Conservation (phyloP, 2,329 filamentous ascomycete genomes). For the Fusarium cyanostomum region DNA sequence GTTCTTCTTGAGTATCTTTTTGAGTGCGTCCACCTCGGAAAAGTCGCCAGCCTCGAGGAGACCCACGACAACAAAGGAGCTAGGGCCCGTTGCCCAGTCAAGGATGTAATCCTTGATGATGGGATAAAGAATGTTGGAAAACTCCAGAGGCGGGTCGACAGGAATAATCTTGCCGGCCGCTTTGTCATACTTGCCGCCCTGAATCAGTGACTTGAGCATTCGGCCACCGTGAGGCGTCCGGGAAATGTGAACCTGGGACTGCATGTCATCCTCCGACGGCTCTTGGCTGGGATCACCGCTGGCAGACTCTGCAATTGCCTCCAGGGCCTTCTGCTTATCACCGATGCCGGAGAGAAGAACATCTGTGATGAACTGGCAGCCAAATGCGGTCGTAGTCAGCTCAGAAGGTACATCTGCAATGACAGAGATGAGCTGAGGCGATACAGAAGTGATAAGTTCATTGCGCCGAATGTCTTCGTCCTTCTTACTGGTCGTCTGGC, state of each 20-base stretch:
- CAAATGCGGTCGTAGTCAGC: constrained; percentile 79
- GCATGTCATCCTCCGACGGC: constrained; percentile 53
- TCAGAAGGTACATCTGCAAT: constrained; percentile 74
- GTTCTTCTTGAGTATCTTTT: constrained; percentile 75
- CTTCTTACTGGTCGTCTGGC: constrained; percentile 91
- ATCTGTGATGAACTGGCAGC: constrained; percentile 86
- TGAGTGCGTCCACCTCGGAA: constrained; percentile 70
- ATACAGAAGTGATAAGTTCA: constrained; percentile 79
- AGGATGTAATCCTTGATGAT: constrained; percentile 79
- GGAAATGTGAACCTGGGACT: constrained; percentile 64
- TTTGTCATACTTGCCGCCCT: constrained; percentile 87
- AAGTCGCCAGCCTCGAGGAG: constrained; percentile 81
- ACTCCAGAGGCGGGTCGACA: constrained; percentile 79
- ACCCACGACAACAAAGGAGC: constrained; percentile 86
- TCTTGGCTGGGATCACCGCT: constrained; percentile 61
- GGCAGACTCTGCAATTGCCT: constrained; percentile 73
- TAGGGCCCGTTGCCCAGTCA: constrained; percentile 85
- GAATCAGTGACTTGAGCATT: constrained; percentile 90
- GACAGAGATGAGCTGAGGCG: constrained; percentile 77
- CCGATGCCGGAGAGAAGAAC: constrained; percentile 79
- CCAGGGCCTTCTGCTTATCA: constrained; percentile 78
- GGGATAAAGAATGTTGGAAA: constrained; percentile 83
- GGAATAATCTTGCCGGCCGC: constrained; percentile 74
- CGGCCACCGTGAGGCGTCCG: constrained; percentile 73
- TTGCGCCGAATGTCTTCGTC: constrained; percentile 77